Percentiles rank a stretch among this genome's conserved stretches.
phyloP scores from a whole-genome alignment of 495 filamentous ascomycete species.

The Articulospora tetracladia region DNA sequence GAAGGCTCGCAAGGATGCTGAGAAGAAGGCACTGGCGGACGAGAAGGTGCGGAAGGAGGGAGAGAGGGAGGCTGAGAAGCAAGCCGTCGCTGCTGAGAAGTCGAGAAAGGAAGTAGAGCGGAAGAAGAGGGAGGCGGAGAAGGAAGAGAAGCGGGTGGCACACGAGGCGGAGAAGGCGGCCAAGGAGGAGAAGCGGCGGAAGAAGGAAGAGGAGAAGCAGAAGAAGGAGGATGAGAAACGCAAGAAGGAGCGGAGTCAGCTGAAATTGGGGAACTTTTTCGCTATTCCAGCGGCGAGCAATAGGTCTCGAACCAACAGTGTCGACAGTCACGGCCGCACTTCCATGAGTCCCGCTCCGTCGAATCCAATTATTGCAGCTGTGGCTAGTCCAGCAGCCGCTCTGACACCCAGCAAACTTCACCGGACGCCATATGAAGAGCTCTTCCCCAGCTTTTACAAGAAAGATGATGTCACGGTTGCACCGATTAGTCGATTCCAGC shows the following conservation, averaged over 20 bases:
- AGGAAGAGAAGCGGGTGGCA: constrained; percentile 41
- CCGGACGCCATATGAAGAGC: constrained; percentile 61
- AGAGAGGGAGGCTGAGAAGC: constrained; percentile 37
- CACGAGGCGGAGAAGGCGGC: constrained; percentile 27
- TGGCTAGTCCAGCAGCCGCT: constrained; percentile 1
- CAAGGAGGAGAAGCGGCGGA: constrained; percentile 45
- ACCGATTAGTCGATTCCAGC: constrained; percentile 37
- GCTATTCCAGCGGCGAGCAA: constrained; percentile 51
- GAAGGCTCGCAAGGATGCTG: constrained; percentile 14
- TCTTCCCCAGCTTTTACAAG: constrained; percentile 75
- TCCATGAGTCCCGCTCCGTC: constrained; percentile 20
- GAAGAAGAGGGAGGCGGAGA: constrained; percentile 37
- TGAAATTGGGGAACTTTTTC: constrained; percentile 44
- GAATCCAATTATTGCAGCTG: constrained; percentile 13
- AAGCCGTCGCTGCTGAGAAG: constrained; percentile 37
- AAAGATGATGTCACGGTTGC: constrained; percentile 64
- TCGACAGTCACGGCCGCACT: constrained; percentile 26
- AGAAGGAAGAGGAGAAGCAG: constrained; percentile 56
- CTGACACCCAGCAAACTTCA: constrained; percentile 27
- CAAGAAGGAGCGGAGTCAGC: constrained; percentile 58
- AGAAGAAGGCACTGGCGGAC: constrained; percentile 7
- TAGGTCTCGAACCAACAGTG: constrained; percentile 26
- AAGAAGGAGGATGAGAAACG: constrained; percentile 53
- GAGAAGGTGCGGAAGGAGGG: constrained; percentile 35
- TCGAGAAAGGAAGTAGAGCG: constrained; percentile 45